phyloP scores from a whole-genome alignment of 257 asterid genomes.

The Forsythia suspensa region DNA sequence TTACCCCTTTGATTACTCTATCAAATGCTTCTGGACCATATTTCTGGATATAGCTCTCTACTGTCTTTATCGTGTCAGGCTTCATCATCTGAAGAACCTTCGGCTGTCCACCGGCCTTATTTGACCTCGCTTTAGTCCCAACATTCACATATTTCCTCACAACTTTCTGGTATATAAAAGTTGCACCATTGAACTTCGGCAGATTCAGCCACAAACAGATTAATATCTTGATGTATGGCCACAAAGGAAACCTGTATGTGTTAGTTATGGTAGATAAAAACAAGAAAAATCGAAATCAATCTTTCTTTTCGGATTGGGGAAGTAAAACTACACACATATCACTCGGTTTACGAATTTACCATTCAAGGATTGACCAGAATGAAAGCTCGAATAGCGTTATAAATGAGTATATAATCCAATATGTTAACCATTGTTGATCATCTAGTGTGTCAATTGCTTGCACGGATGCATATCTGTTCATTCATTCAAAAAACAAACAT shows the following conservation, averaged over 20 bases:
- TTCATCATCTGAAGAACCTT: conserved; percentile 89
- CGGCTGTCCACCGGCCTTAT: conserved; percentile 54
- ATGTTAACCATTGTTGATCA: conserved; percentile 93
- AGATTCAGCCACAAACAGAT: conserved; percentile 46
- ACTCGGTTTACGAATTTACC: conserved; percentile 40
- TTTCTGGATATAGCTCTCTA: conserved; percentile 67
- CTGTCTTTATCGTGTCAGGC: conserved; percentile 77
- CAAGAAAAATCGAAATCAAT: background rate
- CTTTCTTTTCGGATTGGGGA: background rate
- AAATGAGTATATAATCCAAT: conserved; percentile 86
- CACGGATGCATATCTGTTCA: conserved; percentile 69
- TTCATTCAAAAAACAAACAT: background rate
- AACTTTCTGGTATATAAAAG: conserved; percentile 57
- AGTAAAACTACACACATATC: no score
- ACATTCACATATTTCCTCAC: conserved; percentile 52
- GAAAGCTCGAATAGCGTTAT: conserved; percentile 78
- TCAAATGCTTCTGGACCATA: conserved; percentile 80
- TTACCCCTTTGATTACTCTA: conserved; percentile 72
- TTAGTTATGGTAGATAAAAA: background rate
- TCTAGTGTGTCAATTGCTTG: conserved; percentile 84
- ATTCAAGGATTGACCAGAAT: conserved; percentile 43
- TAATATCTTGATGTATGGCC: conserved; percentile 49
- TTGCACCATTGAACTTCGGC: conserved; percentile 53
- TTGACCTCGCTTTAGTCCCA: conserved; percentile 52
- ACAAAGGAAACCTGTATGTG: conserved; percentile 73